phyloP scores from a whole-genome alignment of 1,284 basidiomycete species.

The Puccinia novopanici region DNA sequence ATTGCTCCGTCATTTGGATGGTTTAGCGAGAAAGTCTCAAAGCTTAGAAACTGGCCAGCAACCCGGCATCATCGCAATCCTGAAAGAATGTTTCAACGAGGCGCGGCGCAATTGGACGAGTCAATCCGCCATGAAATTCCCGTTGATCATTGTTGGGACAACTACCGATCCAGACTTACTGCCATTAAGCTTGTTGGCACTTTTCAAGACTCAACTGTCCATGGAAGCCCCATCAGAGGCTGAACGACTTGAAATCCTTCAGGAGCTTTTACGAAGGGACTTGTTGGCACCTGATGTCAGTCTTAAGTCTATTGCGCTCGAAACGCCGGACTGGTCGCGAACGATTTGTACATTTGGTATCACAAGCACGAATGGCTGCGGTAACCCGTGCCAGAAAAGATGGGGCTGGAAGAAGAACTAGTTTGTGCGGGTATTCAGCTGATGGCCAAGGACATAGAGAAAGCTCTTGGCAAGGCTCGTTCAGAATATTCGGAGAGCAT shows the following conservation, averaged over 20 bases:
- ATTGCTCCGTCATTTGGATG: slow-evolving; percentile 80
- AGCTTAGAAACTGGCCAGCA: slow-evolving; percentile 70
- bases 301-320: slow-evolving; percentile 71
- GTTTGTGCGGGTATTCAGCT: slow-evolving; percentile 65
- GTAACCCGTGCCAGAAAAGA: slow-evolving; percentile 1
- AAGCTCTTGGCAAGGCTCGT: slow-evolving; percentile 74
- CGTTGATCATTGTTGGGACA: slow-evolving; percentile 75
- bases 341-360: slow-evolving; percentile 76
- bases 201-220: slow-evolving; percentile 83
- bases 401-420: slow-evolving; percentile 62
- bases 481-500: slow-evolving; percentile 85
- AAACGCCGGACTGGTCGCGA: slow-evolving; percentile 90
- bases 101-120: slow-evolving; percentile 65
- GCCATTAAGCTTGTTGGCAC: slow-evolving; percentile 69
- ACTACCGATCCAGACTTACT: slow-evolving; percentile 71
- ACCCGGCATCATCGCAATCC: slow-evolving; percentile 66
- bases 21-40: slow-evolving; percentile 73
- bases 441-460: slow-evolving; percentile 71
- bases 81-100: slow-evolving; percentile 71
- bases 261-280: slow-evolving; percentile 63
- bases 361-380: slow-evolving; percentile 63
- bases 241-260: slow-evolving; percentile 71
- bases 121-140: slow-evolving; percentile 59
- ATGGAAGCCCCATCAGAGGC: slow-evolving; percentile 80
- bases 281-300: slow-evolving; percentile 76